Conservation (phyloP, 1,284 basidiomycete species). For the Bjerkandera adusta region DNA sequence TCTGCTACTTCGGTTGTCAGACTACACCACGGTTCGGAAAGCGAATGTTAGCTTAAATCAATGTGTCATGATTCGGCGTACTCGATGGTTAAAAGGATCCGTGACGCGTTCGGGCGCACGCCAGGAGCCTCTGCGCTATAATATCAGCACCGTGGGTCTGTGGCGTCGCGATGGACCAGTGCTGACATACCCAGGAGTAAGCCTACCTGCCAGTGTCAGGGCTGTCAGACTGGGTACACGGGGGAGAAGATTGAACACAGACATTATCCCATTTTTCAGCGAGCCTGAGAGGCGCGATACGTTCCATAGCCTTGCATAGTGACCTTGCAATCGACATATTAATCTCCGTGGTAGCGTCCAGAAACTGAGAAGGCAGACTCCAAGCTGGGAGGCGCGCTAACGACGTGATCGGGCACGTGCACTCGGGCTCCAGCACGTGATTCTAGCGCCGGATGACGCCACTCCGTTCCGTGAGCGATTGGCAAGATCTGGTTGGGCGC, state of each 20-base stretch:
- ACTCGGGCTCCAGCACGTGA: background rate
- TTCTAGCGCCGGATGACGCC: constrained; percentile 18
- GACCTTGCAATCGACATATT: constrained; percentile 43
- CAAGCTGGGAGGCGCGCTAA: background rate
- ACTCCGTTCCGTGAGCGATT: constrained; percentile 5
- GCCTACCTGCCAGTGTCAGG: constrained; percentile 58
- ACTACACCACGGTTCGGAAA: no score
- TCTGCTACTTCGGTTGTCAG: constrained; percentile 76
- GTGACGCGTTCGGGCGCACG: constrained; percentile 51
- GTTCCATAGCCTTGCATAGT: constrained; percentile 65
- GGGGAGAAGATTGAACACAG: constrained; percentile 28
- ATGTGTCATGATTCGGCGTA: constrained; percentile 36
- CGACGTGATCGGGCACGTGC: constrained; percentile 7
- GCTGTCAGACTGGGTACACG: constrained; percentile 12
- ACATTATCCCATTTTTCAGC: constrained; percentile 94
- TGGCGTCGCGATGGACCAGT: no score
- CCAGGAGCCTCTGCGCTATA: constrained; percentile 70
- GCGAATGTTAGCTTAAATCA: background rate
- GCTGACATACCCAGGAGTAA: constrained; percentile 64
- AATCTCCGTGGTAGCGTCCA: background rate
- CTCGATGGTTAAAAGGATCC: constrained; percentile 86
- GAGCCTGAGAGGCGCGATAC: constrained; percentile 81
- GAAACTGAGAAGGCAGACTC: background rate
- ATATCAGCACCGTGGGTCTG: constrained; percentile 4
- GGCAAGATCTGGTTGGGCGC: background rate